These are phyloP conservation scores for Orbilia ellipsospora DNA, from an alignment of 2,329 filamentous ascomycete genomes.

Conservation along the genomic window DNA sequence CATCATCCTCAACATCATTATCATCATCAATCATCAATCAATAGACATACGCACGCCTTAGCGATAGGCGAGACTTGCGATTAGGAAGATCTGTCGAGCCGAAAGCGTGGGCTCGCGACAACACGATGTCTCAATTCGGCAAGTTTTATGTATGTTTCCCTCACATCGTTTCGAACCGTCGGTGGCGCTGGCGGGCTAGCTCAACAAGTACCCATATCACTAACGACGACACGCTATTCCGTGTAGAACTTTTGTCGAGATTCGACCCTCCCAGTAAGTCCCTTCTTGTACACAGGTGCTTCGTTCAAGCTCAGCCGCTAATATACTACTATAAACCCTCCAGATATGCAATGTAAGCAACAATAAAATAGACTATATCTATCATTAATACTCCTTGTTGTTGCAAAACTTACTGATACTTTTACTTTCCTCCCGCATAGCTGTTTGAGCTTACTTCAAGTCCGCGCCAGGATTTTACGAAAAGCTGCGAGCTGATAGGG, in stretches of 20 bases:
- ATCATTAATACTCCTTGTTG: slow-evolving; percentile 5
- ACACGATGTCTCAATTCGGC: slow-evolving; percentile 66
- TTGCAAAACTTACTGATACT: neutral
- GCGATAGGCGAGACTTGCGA: neutral
- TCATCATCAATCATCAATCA: no score
- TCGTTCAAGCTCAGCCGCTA: neutral
- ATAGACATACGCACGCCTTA: neutral
- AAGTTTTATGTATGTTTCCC: slow-evolving; percentile 68
- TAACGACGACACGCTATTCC: slow-evolving; percentile 1
- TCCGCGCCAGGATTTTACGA: neutral
- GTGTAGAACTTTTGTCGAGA: slow-evolving; percentile 82
- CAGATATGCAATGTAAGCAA: slow-evolving; percentile 46
- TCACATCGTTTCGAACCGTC: slow-evolving; percentile 6
- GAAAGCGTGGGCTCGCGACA: slow-evolving; percentile 20
- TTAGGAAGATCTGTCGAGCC: no score
- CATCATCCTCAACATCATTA: no score
- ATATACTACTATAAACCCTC: neutral
- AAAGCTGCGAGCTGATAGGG: slow-evolving; percentile 55
- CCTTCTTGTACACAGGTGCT: neutral
- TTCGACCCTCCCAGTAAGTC: slow-evolving; percentile 68
- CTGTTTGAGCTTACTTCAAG: slow-evolving; percentile 19
- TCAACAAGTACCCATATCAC: no score
- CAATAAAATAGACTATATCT: neutral
- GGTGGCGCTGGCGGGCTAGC: slow-evolving; percentile 16
- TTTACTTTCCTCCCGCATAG: neutral